Evolutionary conservation across 305 asterid genomes (phyloP).

Genomic region (Ilex paraguariensis): DNA sequence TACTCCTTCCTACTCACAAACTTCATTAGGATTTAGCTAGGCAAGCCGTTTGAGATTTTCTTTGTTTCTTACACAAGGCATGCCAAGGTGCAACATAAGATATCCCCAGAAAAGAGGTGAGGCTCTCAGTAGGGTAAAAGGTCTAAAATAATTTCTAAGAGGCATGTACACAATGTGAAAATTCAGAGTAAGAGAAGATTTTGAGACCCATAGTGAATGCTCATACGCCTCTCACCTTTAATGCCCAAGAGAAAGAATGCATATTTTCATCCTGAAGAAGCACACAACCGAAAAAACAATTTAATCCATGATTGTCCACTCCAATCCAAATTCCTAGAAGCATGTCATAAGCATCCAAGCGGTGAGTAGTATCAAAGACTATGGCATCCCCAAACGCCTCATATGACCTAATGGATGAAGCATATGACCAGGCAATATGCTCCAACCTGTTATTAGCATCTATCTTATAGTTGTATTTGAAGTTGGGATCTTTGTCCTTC

Average conservation of each 20-base stretch:
- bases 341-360: constrained; percentile 66
- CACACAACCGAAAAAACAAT: constrained; percentile 54
- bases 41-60: neutral
- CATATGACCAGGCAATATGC: constrained; percentile 55
- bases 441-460: constrained; percentile 57
- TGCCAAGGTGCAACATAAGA: too few relatives aligned
- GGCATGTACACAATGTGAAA: neutral
- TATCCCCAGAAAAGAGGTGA: too few relatives aligned
- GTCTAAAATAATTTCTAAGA: neutral
- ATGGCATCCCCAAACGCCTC: constrained; percentile 58
- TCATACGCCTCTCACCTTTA: constrained; percentile 38
- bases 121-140: neutral
- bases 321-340: constrained; percentile 64
- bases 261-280: constrained; percentile 62
- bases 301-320: constrained; percentile 54
- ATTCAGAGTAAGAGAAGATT: neutral
- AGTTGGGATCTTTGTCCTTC: constrained; percentile 54
- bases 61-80: too few relatives aligned
- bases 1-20: neutral
- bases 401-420: constrained; percentile 41
- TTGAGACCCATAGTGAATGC: too few relatives aligned
- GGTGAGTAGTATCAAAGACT: constrained; percentile 60
- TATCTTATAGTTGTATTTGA: constrained; percentile 43
- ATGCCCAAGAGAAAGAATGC: constrained; percentile 60
- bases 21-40: neutral